Percentiles rank a stretch among this genome's conserved stretches.
Evolutionary conservation across 2,329 filamentous ascomycete genomes (phyloP).

Genomic region (Nemania bipapillata): DNA sequence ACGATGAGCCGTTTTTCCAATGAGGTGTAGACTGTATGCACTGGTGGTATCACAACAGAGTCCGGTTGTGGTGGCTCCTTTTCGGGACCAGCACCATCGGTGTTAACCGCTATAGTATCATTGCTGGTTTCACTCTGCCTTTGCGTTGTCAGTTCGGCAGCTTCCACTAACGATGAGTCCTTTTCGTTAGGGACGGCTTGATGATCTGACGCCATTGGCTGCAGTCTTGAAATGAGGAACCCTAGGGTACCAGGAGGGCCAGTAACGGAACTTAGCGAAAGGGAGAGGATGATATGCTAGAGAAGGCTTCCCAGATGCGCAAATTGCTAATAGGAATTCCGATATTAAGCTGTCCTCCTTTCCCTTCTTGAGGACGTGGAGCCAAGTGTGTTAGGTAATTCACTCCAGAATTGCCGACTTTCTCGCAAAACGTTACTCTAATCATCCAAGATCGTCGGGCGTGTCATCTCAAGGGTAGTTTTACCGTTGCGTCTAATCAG

Average conservation of each 20-base stretch:
- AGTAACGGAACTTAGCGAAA: neutral
- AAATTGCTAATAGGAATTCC: neutral
- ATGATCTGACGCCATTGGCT: slow-evolving; percentile 24
- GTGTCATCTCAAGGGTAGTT: neutral
- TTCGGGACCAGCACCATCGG: slow-evolving; percentile 15
- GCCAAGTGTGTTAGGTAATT: neutral
- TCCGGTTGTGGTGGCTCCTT: slow-evolving; percentile 33
- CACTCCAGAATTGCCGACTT: slow-evolving; percentile 8
- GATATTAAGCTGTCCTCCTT: slow-evolving; percentile 5
- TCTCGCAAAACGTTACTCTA: neutral
- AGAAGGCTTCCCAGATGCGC: neutral
- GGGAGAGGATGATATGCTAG: neutral
- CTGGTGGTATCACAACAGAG: slow-evolving; percentile 28
- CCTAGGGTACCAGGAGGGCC: neutral
- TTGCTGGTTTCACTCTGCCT: slow-evolving; percentile 38
- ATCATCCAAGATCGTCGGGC: slow-evolving; percentile 1
- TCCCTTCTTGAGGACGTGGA: neutral
- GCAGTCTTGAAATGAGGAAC: neutral
- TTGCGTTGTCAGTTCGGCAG: slow-evolving; percentile 11
- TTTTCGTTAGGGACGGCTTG: slow-evolving; percentile 24
- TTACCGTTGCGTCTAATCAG: slow-evolving; percentile 4
- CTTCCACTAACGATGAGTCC: slow-evolving; percentile 10
- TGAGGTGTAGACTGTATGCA: slow-evolving; percentile 40
- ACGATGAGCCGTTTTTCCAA: slow-evolving; percentile 45
- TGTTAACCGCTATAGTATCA: slow-evolving; percentile 33